phyloP scores from a whole-genome alignment of 352 stramenopile species.

The Phytopythium mirpurense region DNA sequence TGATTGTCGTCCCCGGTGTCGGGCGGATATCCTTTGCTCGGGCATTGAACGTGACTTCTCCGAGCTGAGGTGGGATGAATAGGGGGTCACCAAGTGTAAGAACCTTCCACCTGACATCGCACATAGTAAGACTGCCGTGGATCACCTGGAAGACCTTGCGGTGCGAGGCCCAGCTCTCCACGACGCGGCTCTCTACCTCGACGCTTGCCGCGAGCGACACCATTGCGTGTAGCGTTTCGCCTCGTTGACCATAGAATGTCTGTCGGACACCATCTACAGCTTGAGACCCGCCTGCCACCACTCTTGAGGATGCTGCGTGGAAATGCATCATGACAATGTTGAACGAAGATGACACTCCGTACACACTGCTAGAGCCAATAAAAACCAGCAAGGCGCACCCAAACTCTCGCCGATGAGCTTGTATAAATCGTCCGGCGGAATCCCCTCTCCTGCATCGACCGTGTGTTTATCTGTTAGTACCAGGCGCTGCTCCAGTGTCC shows the following conservation, averaged over 20 bases:
- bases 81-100: not conserved
- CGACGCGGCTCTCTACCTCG: slow-evolving; percentile 60
- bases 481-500: too few relatives aligned
- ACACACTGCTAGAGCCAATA: not conserved
- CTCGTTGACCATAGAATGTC: slow-evolving; percentile 35
- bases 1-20: slow-evolving; percentile 41
- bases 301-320: slow-evolving; percentile 33
- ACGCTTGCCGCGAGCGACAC: slow-evolving; percentile 32
- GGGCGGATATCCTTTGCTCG: slow-evolving; percentile 28
- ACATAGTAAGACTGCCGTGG: not conserved
- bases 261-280: not conserved
- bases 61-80: slow-evolving; percentile 23
- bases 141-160: slow-evolving; percentile 67
- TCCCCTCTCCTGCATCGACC: slow-evolving; percentile 60
- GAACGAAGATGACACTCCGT: not conserved
- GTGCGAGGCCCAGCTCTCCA: slow-evolving; percentile 48
- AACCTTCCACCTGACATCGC: too few relatives aligned
- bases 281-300: not conserved
- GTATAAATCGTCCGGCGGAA: slow-evolving; percentile 42
- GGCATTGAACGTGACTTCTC: slow-evolving; percentile 53
- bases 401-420: slow-evolving; percentile 37
- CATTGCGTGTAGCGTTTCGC: slow-evolving; percentile 51
- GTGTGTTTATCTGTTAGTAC: too few relatives aligned
- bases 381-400: slow-evolving; percentile 16
- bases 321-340: too few relatives aligned